Base-by-base conservation (phyloP, 169 alveolate genomes). In the Eimeria acervulina region DNA sequence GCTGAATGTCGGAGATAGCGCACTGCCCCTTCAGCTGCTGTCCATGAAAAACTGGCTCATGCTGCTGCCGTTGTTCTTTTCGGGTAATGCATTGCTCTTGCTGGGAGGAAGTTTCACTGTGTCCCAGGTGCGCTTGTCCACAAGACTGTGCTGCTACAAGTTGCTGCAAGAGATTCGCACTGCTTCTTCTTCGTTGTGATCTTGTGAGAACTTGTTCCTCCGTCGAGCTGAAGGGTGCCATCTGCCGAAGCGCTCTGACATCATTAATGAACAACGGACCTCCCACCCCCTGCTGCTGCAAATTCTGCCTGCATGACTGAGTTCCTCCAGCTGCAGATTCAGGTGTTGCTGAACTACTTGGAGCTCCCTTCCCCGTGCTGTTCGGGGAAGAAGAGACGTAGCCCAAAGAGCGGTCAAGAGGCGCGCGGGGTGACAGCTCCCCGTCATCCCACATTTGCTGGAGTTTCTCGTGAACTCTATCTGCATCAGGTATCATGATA, bases 361-460 rank as follows among this genome's bases (percentile, higher is more conserved):
- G 23, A 38, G 59, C 55, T 36, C 80, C 80, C 68, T 38, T 87
- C 10, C 93, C 93, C 26, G 78, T 21, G 61, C 42, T 87, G 63
- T 59, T 61, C 44, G 93, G 93, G 76, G 92, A 84, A 61, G 93
- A 59, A n/a, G 93, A 87, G 42, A 55, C 36, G 47, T 87, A 87
- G 63, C 93, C 93, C 55, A 87, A 47, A 26, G 93, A 87, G 42
- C 93, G 93, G 42, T 87, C 93, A 87, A 33, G 93, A 59, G 93
- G 93, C 33, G 93, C 93, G 28, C 93, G 93, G 23, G 93, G 93
- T 3, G 93, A 87, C n/a, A 87, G 93, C 81, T 87, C 93, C 36
- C 93, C 93, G 47, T 87, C 93, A 61, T 87, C 93, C 93, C 93
- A 87, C 93, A 87, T 87, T 47, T 87, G 78, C 63, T 87, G 93